Conservation (phyloP, 176 grass and related monocot genomes). For the maize (Zea mays) region DNA sequence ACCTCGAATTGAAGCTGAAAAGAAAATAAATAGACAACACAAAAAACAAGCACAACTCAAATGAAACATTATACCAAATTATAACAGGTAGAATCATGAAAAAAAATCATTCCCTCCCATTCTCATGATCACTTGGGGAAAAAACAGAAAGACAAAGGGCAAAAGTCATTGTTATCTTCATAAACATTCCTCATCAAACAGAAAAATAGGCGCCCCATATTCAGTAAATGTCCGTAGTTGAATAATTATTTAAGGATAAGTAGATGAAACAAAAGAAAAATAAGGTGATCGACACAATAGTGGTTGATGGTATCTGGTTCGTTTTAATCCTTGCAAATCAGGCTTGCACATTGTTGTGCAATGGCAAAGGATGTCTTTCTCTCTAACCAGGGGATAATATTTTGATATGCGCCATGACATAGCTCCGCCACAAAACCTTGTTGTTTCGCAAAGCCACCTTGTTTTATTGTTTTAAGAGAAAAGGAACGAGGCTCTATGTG, state of each 20-base stretch:
- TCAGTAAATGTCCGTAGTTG: not conserved
- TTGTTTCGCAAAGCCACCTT: not conserved
- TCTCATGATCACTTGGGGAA: not conserved
- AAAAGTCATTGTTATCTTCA: not conserved
- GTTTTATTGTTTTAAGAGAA: not conserved
- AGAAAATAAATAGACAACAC: not conserved
- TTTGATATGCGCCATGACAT: not conserved
- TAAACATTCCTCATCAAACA: not conserved
- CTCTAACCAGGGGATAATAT: not conserved
- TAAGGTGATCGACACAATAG: not conserved
- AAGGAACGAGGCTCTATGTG: not conserved
- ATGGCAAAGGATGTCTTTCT: not conserved
- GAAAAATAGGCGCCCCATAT: not conserved
- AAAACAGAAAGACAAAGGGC: not conserved
- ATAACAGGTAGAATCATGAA: not conserved
- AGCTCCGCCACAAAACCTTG: not conserved
- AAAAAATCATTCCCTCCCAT: not conserved
- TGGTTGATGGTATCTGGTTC: not conserved
- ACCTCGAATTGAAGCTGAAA: conserved; percentile 62
- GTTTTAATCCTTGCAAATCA: not conserved
- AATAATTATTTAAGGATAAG: not conserved
- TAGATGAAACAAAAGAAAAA: not conserved
- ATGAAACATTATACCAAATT: not conserved
- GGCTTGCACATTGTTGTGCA: not conserved
- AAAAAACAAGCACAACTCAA: not conserved